Evolutionary conservation across 768 basidiomycete genomes (phyloP).

Genomic region (Hysterangium stoloniferum): DNA sequence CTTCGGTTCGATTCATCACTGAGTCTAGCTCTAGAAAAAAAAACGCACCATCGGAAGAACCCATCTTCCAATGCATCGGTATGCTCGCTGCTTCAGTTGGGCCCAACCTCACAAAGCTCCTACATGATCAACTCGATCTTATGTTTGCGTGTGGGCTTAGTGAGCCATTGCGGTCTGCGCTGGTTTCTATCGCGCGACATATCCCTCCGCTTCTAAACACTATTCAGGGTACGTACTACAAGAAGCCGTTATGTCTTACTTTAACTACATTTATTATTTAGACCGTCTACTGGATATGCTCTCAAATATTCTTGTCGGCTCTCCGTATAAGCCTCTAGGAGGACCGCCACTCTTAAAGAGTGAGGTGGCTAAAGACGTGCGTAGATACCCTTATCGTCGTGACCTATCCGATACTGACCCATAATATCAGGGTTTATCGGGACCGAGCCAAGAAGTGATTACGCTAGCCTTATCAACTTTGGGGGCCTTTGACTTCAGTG

Average conservation of each 20-base stretch:
- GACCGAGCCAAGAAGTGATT: slow-evolving; percentile 46
- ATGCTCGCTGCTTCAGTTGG: slow-evolving; percentile 95
- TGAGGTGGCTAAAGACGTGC: slow-evolving; percentile 30
- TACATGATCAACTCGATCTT: slow-evolving; percentile 93
- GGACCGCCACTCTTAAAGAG: slow-evolving; percentile 60
- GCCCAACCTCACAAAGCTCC: slow-evolving; percentile 87
- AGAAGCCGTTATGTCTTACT: not conserved
- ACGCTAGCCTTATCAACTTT: slow-evolving; percentile 82
- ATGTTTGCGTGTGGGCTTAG: slow-evolving; percentile 95
- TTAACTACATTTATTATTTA: slow-evolving; percentile 22
- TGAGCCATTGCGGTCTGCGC: slow-evolving; percentile 77
- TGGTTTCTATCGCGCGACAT: slow-evolving; percentile 74
- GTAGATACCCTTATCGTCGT: too few species aligned
- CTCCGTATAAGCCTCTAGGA: slow-evolving; percentile 81
- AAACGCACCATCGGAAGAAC: slow-evolving; percentile 88
- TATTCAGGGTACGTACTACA: slow-evolving; percentile 63
- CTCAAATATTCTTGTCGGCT: slow-evolving; percentile 72
- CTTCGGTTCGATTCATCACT: not conserved
- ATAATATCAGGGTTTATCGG: not conserved
- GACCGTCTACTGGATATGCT: slow-evolving; percentile 87
- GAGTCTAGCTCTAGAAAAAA: slow-evolving; percentile 49
- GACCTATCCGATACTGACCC: not conserved
- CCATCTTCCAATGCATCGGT: slow-evolving; percentile 95
- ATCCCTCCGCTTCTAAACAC: slow-evolving; percentile 88
- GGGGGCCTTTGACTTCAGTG: slow-evolving; percentile 91